Evolutionary conservation across 257 asterid genomes (phyloP).

Genomic region (Nicotiana tomentosiformis): DNA sequence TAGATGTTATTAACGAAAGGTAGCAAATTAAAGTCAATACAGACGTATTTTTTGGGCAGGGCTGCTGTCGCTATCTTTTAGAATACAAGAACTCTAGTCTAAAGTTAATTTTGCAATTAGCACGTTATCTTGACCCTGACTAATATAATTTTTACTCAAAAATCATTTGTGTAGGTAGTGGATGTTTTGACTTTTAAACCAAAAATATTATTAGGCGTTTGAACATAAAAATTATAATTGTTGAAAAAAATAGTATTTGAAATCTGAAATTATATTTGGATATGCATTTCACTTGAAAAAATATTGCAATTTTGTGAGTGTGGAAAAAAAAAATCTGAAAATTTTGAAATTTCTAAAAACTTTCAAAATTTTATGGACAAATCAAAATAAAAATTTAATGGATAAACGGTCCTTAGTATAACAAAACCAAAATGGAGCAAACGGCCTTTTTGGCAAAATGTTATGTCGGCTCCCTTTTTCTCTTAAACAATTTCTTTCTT

Average conservation of each 20-base stretch:
- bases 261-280: no score
- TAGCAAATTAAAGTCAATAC: not conserved
- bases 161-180: not conserved
- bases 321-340: no score
- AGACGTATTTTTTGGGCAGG: not conserved
- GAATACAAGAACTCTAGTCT: not conserved
- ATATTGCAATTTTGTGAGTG: no score
- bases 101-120: not conserved
- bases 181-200: not conserved
- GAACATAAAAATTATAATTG: no score
- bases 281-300: no score
- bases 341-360: no score
- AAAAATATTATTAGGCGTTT: not conserved
- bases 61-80: not conserved
- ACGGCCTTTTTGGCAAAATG: not conserved
- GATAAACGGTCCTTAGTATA: no score
- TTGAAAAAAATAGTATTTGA: no score
- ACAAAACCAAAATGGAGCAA: not conserved
- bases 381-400: no score
- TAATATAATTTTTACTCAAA: not conserved
- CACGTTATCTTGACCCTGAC: not conserved
- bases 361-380: no score
- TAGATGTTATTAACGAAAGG: not conserved
- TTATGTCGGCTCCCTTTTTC: not conserved
- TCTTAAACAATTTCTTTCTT: not conserved